Evolutionary conservation across 1,284 basidiomycete species (phyloP).

Genomic region (Puccinia polysora): DNA sequence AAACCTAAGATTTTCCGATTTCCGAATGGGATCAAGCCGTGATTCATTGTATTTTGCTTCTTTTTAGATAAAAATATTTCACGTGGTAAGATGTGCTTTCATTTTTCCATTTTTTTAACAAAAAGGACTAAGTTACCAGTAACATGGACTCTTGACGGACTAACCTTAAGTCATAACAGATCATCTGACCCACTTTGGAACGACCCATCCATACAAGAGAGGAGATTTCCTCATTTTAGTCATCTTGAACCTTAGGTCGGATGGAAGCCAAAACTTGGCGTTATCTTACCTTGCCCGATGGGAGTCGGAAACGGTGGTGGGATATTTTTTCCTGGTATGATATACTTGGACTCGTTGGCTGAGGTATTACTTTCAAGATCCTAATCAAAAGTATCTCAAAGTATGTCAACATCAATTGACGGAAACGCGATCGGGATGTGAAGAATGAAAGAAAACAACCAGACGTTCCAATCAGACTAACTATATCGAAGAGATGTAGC

Average conservation of each 20-base stretch:
- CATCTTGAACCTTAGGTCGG: background rate
- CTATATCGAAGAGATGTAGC: constrained; percentile 38
- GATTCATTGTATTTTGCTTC: background rate
- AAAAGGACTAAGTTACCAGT: no score
- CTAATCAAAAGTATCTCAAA: background rate
- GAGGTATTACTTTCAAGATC: background rate
- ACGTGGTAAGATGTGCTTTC: no score
- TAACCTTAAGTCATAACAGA: constrained; percentile 41
- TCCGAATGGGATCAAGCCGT: background rate
- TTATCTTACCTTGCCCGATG: constrained; percentile 5
- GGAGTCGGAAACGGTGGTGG: constrained; percentile 5
- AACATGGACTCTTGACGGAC: no score
- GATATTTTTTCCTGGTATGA: constrained; percentile 7
- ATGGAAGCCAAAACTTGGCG: background rate
- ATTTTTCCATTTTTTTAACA: no score
- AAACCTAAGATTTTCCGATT: constrained; percentile 6
- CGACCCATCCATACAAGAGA: background rate
- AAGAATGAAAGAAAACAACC: no score
- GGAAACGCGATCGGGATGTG: no score
- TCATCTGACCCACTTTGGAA: constrained; percentile 38
- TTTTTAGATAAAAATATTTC: no score
- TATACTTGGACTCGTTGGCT: constrained; percentile 23
- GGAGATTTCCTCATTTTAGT: background rate
- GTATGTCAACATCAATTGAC: no score
- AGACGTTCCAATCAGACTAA: no score